These are phyloP conservation scores for Amanita fuliginea DNA, from an alignment of 768 basidiomycete genomes.

Conservation along the genomic window DNA sequence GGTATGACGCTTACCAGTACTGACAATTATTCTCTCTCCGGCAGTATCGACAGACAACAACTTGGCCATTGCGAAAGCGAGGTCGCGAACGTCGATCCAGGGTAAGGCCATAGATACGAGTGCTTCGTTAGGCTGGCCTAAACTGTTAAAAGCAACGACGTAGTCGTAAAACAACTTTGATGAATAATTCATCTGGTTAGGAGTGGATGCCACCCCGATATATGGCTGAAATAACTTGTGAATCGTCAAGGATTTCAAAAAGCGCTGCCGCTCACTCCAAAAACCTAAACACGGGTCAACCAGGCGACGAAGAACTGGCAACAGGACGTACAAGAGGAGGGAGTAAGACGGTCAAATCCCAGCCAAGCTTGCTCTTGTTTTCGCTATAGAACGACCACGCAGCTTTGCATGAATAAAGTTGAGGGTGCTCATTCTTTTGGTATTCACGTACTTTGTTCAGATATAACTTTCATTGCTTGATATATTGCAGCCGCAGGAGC, in stretches of 20 bases:
- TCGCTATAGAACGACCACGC: conserved; percentile 30
- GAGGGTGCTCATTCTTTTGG: background rate
- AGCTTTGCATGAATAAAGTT: conserved; percentile 17
- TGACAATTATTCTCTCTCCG: conserved; percentile 45
- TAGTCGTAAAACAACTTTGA: conserved; percentile 17
- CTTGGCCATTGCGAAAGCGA: conserved; percentile 37
- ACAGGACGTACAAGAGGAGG: conserved; percentile 35
- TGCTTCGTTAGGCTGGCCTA: conserved; percentile 11
- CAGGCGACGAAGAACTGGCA: background rate
- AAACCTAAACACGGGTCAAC: conserved; percentile 14
- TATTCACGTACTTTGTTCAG: conserved; percentile 37
- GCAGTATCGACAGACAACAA: conserved; percentile 22
- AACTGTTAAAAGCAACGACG: conserved; percentile 10
- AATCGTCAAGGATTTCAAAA: background rate
- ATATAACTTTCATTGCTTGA: conserved; percentile 51
- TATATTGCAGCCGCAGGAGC: conserved; percentile 35
- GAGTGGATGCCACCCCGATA: conserved; percentile 25
- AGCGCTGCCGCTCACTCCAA: conserved; percentile 10
- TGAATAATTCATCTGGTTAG: conserved; percentile 29
- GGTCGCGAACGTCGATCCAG: conserved; percentile 40
- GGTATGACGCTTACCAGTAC: conserved; percentile 5
- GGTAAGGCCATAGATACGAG: conserved; percentile 10
- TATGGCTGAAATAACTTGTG: conserved; percentile 15
- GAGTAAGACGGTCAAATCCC: conserved; percentile 43
- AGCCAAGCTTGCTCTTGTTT: conserved; percentile 15